Percentiles rank a stretch among this genome's conserved stretches.
Evolutionary conservation across 2,329 filamentous ascomycete genomes (phyloP).

Genomic region (Aspergillus sp.): DNA sequence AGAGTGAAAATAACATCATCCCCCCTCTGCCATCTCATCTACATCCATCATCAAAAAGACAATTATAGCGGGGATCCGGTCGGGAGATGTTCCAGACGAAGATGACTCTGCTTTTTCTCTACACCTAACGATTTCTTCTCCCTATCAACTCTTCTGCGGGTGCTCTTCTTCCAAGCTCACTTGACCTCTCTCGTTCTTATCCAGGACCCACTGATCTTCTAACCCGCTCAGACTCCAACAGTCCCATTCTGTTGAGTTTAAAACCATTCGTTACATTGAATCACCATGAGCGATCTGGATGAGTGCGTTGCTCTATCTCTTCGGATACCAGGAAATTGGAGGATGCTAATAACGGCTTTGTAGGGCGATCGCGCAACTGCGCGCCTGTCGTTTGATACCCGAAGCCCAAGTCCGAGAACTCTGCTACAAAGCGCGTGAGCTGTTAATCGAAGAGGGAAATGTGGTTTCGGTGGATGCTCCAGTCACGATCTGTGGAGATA

Average conservation of each 20-base stretch:
- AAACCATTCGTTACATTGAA: slow-evolving; percentile 5
- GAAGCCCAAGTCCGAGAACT: slow-evolving; percentile 93
- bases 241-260: not conserved
- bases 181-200: slow-evolving; percentile 4
- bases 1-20: slow-evolving; percentile 3
- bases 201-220: slow-evolving; percentile 12
- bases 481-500: slow-evolving; percentile 95
- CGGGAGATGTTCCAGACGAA: slow-evolving; percentile 7
- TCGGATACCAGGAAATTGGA: slow-evolving; percentile 1
- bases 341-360: not conserved
- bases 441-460: slow-evolving; percentile 95
- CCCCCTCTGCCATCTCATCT: slow-evolving; percentile 2
- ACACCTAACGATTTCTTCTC: slow-evolving; percentile 13
- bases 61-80: slow-evolving; percentile 2
- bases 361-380: slow-evolving; percentile 90
- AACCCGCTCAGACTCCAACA: slow-evolving; percentile 3
- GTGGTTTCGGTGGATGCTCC: slow-evolving; percentile 92
- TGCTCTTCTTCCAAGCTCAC: slow-evolving; percentile 5
- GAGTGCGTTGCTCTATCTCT: slow-evolving; percentile 50
- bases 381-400: slow-evolving; percentile 91
- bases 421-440: slow-evolving; percentile 92
- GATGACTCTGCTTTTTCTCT: slow-evolving; percentile 12
- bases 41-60: not conserved
- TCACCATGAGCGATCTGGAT: slow-evolving; percentile 84
- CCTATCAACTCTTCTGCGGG: not conserved